Evolutionary conservation across 306 rosid species (phyloP).

Genomic region (Lagenaria siceraria): DNA sequence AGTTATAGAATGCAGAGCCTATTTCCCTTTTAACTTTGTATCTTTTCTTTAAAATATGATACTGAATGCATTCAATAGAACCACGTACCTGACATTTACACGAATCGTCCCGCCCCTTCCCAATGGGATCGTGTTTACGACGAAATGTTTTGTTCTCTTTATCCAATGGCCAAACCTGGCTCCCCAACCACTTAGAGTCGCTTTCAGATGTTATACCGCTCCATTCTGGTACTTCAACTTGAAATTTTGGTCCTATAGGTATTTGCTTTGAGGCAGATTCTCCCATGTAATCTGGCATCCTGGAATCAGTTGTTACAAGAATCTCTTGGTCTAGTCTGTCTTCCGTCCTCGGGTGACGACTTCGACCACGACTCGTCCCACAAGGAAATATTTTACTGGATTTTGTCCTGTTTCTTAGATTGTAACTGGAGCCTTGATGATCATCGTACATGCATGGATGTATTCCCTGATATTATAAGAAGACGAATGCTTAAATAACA

Average conservation of each 20-base stretch:
- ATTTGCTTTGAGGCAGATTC: constrained; percentile 8
- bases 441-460: constrained; percentile 68
- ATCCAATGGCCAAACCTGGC: constrained; percentile 48
- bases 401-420: constrained; percentile 48
- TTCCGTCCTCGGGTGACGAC: constrained; percentile 11
- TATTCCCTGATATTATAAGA: constrained; percentile 55
- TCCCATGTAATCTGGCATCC: constrained; percentile 6
- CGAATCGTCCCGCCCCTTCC: constrained; percentile 66
- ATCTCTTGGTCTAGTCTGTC: constrained; percentile 7
- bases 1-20: constrained; percentile 42
- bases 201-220: constrained; percentile 33
- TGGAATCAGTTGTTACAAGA: constrained; percentile 17
- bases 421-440: constrained; percentile 32
- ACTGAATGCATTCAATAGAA: constrained; percentile 50
- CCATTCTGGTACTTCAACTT: constrained; percentile 65
- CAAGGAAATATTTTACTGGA: constrained; percentile 17
- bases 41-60: constrained; percentile 61
- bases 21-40: constrained; percentile 45
- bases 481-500: neutral
- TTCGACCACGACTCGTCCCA: constrained; percentile 15
- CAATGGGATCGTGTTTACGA: constrained; percentile 65
- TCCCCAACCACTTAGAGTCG: constrained; percentile 68
- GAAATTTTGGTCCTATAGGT: constrained; percentile 33
- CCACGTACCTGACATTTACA: constrained; percentile 56
- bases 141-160: constrained; percentile 22